Base-by-base conservation (phyloP, 1,284 basidiomycete genomes). In the Cutaneotrichosporon sp. region DNA sequence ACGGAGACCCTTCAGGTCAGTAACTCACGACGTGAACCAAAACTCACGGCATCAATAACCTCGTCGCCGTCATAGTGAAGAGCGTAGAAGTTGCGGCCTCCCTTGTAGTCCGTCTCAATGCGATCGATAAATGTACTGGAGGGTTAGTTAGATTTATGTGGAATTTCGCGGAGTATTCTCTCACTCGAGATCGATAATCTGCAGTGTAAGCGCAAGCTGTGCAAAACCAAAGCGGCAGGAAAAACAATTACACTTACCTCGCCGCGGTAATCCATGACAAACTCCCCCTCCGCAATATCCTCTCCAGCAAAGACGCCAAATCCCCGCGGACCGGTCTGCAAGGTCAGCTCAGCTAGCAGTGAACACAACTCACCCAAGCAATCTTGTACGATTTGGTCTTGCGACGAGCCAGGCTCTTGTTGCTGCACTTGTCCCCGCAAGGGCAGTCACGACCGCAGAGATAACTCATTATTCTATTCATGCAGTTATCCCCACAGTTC, bases 191-290 rank as follows among this genome's bases (percentile, higher is more conserved):
- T 62, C 54, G 37, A 72, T 67, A n/a, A 71, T 22, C 38, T 41
- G 38, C 6, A n/a, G 29, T 16, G 22, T 41, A 22, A 41, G 38
- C 38, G 9, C 59, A 45, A 72, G 9, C 5, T 41, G 38, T 24
- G 9, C 59, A 45, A 72, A 16, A 2, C 26, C 38, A 26, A 2
- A 6, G n/a, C 7, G n/a, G 24, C 14, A 6, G 14, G 16, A 12
- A n/a, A 25, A 25, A 25, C n/a, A n/a, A n/a, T n/a, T n/a, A n/a
- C n/a, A n/a, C 38, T 41, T 24, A 41, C 73, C 62, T 79, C 77
- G 38, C 76, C 77, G 17, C 76, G 64, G 50, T 78, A 79, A 57
- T 78, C 76, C 37, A 74, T 74, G 9, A 79, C 74, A 54, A 78
- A 78, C 11, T 73, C 65, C 7, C 76, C 77, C 48, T 68, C 63